phyloP scores from a whole-genome alignment of 2,329 filamentous ascomycete genomes.

The Trichoderma semiorbis region DNA sequence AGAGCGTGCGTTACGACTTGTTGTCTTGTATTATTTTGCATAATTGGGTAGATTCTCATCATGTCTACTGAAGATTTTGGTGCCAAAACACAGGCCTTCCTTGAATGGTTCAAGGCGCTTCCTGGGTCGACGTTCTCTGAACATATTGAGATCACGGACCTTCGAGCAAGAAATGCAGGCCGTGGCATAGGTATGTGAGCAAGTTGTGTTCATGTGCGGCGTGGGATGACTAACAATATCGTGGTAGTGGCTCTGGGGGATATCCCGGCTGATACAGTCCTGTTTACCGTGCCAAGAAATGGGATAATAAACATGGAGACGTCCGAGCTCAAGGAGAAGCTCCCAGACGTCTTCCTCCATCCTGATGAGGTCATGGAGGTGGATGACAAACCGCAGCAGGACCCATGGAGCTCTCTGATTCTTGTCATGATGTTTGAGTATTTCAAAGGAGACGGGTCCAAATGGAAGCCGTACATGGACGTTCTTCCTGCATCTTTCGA shows the following conservation, averaged over 20 bases:
- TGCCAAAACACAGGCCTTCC: slow-evolving; percentile 43
- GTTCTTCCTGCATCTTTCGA: slow-evolving; percentile 71
- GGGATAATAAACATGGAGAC: slow-evolving; percentile 70
- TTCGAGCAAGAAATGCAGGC: slow-evolving; percentile 49
- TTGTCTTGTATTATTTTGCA: background rate
- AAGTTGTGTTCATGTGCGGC: no score
- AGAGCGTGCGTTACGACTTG: background rate
- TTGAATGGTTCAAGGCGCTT: slow-evolving; percentile 52
- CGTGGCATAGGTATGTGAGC: slow-evolving; percentile 50
- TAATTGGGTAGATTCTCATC: background rate
- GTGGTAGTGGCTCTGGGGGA: slow-evolving; percentile 64
- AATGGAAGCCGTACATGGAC: slow-evolving; percentile 75
- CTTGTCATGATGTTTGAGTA: slow-evolving; percentile 78
- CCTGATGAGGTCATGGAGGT: slow-evolving; percentile 38
- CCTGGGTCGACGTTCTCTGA: slow-evolving; percentile 53
- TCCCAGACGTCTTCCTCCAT: slow-evolving; percentile 51
- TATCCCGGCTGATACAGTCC: slow-evolving; percentile 69
- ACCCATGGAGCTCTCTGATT: slow-evolving; percentile 61
- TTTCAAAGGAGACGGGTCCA: slow-evolving; percentile 55
- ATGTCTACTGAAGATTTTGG: slow-evolving; percentile 37
- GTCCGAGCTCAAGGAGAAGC: slow-evolving; percentile 59
- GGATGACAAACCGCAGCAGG: slow-evolving; percentile 38
- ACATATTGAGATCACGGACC: slow-evolving; percentile 50
- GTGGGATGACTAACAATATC: background rate
- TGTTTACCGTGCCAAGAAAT: slow-evolving; percentile 75